phyloP scores from a whole-genome alignment of 805 yeast species.

The Yamadazyma paraphyllophila region DNA sequence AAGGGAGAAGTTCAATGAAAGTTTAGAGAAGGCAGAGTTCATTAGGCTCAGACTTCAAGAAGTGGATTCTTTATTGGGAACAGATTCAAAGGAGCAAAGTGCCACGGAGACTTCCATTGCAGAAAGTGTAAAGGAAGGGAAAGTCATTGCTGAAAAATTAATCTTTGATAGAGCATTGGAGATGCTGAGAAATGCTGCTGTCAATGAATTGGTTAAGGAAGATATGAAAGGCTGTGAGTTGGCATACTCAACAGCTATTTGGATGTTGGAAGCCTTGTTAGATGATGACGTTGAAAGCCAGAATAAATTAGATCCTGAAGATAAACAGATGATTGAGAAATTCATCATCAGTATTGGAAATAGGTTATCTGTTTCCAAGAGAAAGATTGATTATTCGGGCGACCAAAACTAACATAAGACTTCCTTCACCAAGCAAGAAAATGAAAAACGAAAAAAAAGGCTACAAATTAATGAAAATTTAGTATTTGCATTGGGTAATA shows the following conservation, averaged over 20 bases:
- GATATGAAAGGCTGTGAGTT: conserved; percentile 77
- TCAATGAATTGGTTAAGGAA: conserved; percentile 74
- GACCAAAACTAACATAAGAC: background rate
- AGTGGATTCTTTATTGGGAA: conserved; percentile 37
- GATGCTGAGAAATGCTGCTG: conserved; percentile 88
- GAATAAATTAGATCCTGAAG: conserved; percentile 63
- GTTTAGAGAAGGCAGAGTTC: conserved; percentile 84
- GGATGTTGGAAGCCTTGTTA: conserved; percentile 91
- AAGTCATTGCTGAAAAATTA: conserved; percentile 73
- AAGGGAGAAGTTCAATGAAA: conserved; percentile 82
- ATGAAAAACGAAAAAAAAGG: conserved; percentile 1
- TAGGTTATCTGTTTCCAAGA: conserved; percentile 68
- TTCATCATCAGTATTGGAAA: conserved; percentile 82
- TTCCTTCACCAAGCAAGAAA: too few species aligned
- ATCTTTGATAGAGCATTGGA: conserved; percentile 93
- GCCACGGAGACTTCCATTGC: background rate
- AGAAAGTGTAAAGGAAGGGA: background rate
- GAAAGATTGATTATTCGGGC: conserved; percentile 40
- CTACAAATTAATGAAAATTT: conserved; percentile 4
- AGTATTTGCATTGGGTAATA: conserved; percentile 8
- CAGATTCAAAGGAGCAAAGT: conserved; percentile 2
- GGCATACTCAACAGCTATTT: conserved; percentile 85
- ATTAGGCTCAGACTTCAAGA: conserved; percentile 57
- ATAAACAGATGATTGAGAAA: conserved; percentile 70
- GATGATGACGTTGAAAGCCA: conserved; percentile 42